A percentile compares a stretch with the other conserved stretches of the same genome.
These are phyloP conservation scores for Termitomyces sp. DNA, from an alignment of 768 basidiomycete genomes.

Conservation along the genomic window DNA sequence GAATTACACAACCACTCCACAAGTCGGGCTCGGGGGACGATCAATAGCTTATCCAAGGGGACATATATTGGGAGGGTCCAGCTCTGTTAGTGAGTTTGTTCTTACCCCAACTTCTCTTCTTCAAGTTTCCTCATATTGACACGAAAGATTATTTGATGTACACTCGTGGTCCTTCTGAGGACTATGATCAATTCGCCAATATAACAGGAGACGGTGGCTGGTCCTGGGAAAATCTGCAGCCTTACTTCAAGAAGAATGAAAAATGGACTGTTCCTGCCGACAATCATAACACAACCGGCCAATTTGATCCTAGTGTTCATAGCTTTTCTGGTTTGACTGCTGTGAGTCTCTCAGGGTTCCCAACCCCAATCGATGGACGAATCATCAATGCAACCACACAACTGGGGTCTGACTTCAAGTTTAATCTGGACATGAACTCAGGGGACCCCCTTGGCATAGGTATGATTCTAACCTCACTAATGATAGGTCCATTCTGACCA, in stretches of 20 bases:
- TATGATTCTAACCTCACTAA: background rate
- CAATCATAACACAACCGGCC: conserved; percentile 26
- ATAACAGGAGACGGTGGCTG: conserved; percentile 19
- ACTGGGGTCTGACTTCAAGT: conserved; percentile 20
- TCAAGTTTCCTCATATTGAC: too few species aligned
- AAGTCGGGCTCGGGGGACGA: conserved; percentile 21
- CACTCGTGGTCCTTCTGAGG: conserved; percentile 13
- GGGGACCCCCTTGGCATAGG: conserved; percentile 20
- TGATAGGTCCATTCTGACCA: background rate
- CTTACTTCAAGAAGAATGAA: conserved; percentile 30
- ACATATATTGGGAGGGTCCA: conserved; percentile 24
- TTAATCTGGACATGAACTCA: conserved; percentile 19
- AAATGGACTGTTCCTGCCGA: conserved; percentile 26
- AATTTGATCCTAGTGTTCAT: conserved; percentile 29
- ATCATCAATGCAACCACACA: conserved; percentile 29
- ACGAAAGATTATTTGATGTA: conserved; percentile 16
- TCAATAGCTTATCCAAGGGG: conserved; percentile 23
- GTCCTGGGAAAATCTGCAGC: conserved; percentile 26
- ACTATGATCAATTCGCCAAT: conserved; percentile 12
- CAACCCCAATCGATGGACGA: conserved; percentile 21
- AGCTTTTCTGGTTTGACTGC: conserved; percentile 22
- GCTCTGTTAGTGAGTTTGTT: conserved; percentile 22
- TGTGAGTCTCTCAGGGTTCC: conserved; percentile 26
- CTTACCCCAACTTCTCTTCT: background rate
- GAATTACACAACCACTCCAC: conserved; percentile 24